Conservation (phyloP, 1,284 basidiomycete genomes). For the Peniophora sp. region DNA sequence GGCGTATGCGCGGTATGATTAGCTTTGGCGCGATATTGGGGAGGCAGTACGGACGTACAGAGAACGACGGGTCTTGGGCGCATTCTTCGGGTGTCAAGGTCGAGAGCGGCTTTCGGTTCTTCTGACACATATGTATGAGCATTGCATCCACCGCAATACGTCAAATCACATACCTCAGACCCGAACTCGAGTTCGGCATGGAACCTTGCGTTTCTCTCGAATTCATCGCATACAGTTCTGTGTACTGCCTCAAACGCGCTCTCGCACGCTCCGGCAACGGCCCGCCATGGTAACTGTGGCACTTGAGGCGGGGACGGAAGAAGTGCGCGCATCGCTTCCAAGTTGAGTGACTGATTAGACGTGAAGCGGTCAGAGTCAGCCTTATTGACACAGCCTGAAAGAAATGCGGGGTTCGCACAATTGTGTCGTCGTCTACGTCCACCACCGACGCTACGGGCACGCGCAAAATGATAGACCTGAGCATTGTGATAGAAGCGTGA, state of each 20-base stretch:
- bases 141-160: too few relatives aligned
- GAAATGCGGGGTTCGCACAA: not conserved
- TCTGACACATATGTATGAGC: too few relatives aligned
- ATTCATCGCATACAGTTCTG: constrained; percentile 18
- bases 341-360: constrained; percentile 15
- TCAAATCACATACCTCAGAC: too few relatives aligned
- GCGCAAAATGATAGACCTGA: not conserved
- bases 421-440: not conserved
- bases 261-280: constrained; percentile 18
- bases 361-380: not conserved
- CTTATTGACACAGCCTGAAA: too few relatives aligned
- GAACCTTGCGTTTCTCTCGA: constrained; percentile 19
- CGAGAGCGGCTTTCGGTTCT: too few relatives aligned
- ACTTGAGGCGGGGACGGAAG: constrained; percentile 13
- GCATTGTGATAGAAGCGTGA: too few relatives aligned
- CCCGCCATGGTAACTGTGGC: constrained; percentile 17
- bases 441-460: not conserved
- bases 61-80: constrained; percentile 1
- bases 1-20: constrained; percentile 14
- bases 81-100: too few relatives aligned
- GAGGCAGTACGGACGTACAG: constrained; percentile 7
- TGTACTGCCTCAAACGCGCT: constrained; percentile 16
- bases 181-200: constrained; percentile 20
- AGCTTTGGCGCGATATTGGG: constrained; percentile 6
- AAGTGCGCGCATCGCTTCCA: constrained; percentile 17